Conservation (phyloP, 441 rosid species). For the Macaranga tanarius region DNA sequence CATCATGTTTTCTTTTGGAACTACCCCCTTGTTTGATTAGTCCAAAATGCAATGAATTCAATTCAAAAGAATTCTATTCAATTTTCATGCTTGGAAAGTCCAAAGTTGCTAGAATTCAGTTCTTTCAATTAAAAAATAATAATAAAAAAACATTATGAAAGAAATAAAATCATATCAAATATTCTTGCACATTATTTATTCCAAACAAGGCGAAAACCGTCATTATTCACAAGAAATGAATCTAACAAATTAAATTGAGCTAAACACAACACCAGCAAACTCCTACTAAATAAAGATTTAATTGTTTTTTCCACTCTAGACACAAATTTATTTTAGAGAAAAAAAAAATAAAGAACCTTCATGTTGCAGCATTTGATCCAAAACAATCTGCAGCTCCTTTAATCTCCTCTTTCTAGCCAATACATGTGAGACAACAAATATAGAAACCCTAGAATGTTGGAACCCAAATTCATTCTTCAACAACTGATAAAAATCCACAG, state of each 20-base stretch:
- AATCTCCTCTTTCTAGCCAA: conserved; percentile 50
- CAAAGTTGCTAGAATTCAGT: background rate
- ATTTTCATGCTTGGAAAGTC: background rate
- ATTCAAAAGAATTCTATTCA: background rate
- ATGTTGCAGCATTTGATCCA: conserved; percentile 47
- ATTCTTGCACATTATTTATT: background rate
- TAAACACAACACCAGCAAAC: background rate
- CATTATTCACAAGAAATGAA: conserved; percentile 1
- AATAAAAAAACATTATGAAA: background rate
- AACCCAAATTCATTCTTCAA: conserved; percentile 51
- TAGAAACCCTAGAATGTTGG: conserved; percentile 52
- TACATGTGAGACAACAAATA: conserved; percentile 51
- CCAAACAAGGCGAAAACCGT: too few relatives aligned
- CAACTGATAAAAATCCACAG: conserved; percentile 48
- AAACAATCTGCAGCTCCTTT: conserved; percentile 42
- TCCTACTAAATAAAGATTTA: background rate
- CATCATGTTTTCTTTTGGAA: background rate
- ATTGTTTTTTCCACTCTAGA: background rate
- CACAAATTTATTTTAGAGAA: too few relatives aligned
- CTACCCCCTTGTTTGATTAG: background rate
- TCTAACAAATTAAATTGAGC: background rate
- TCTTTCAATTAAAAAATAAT: too few relatives aligned
- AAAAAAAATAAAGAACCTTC: conserved; percentile 47
- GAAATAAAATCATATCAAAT: too few relatives aligned
- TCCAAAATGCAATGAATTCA: too few relatives aligned